Conservation (phyloP, 345 rosid species). For the Kandelia obovata region DNA sequence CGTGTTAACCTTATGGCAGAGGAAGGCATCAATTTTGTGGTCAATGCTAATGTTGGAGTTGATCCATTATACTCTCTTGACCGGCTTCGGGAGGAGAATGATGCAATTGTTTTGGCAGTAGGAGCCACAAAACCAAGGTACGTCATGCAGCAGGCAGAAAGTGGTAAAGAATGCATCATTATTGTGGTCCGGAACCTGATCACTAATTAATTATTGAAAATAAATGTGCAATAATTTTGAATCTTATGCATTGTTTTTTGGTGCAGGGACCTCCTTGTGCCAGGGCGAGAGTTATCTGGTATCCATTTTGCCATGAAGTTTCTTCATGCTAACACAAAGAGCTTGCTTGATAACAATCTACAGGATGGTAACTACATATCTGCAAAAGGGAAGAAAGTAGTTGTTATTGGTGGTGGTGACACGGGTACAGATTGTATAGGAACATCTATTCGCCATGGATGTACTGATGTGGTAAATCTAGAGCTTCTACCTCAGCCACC, state of each 20-base stretch:
- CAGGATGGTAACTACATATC: slow-evolving; percentile 82
- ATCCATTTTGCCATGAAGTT: slow-evolving; percentile 97
- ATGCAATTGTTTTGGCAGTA: slow-evolving; percentile 84
- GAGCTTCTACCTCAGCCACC: slow-evolving; percentile 99
- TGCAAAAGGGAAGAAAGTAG: slow-evolving; percentile 88
- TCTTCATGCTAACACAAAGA: slow-evolving; percentile 92
- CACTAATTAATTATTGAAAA: too few species aligned
- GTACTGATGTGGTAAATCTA: slow-evolving; percentile 64
- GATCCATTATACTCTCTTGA: slow-evolving; percentile 77
- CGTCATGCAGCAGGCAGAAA: neutral
- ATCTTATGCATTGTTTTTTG: slow-evolving; percentile 5
- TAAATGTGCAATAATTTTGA: neutral
- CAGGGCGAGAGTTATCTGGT: slow-evolving; percentile 86
- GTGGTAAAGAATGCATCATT: neutral
- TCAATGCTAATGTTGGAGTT: slow-evolving; percentile 80
- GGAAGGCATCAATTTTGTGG: slow-evolving; percentile 87
- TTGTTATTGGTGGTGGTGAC: slow-evolving; percentile 99
- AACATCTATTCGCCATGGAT: slow-evolving; percentile 95
- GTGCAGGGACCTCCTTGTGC: slow-evolving; percentile 95
- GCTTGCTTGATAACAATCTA: slow-evolving; percentile 88
- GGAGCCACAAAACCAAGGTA: slow-evolving; percentile 99
- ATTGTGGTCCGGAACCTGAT: too few species aligned
- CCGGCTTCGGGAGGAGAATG: slow-evolving; percentile 65
- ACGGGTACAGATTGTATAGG: slow-evolving; percentile 99
- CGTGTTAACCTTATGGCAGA: slow-evolving; percentile 87